A percentile compares a stretch with the other conserved stretches of the same genome.
These are phyloP conservation scores for Waltiozyma solani DNA, from an alignment of 1,139 yeast species.

Conservation along the genomic window DNA sequence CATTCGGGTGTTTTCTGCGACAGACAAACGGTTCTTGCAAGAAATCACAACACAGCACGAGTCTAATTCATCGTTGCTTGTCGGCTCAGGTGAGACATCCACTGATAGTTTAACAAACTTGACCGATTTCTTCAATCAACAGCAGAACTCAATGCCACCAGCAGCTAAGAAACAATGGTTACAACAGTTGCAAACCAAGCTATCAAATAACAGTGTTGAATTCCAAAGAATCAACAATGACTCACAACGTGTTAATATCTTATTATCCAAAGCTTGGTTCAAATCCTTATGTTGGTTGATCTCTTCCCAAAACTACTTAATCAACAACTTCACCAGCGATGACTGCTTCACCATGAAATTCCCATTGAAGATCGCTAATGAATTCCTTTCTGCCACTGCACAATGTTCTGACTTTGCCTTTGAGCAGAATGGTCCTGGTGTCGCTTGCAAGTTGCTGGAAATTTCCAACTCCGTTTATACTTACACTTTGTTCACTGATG, in stretches of 20 bases:
- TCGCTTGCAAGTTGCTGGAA: constrained; percentile 13
- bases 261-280: constrained; percentile 18
- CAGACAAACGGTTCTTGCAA: constrained; percentile 15
- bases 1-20: constrained; percentile 14
- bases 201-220: constrained; percentile 7
- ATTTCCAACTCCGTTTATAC: constrained; percentile 15
- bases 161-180: constrained; percentile 13
- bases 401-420: constrained; percentile 16
- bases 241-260: constrained; percentile 16
- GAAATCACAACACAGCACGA: constrained; percentile 4
- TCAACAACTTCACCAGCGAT: constrained; percentile 8
- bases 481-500: constrained; percentile 9
- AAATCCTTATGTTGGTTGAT: constrained; percentile 17
- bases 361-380: constrained; percentile 15
- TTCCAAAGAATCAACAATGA: constrained; percentile 7
- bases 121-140: constrained; percentile 12
- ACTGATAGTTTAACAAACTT: constrained; percentile 5
- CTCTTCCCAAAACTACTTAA: constrained; percentile 12
- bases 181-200: constrained; percentile 11
- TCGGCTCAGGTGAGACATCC: not conserved
- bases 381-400: constrained; percentile 9
- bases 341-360: constrained; percentile 12
- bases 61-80: not conserved
- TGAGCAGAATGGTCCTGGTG: constrained; percentile 18
- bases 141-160: constrained; percentile 1